Base-by-base conservation (phyloP, 2,329 filamentous ascomycete species). In the Fusarium hainanense region DNA sequence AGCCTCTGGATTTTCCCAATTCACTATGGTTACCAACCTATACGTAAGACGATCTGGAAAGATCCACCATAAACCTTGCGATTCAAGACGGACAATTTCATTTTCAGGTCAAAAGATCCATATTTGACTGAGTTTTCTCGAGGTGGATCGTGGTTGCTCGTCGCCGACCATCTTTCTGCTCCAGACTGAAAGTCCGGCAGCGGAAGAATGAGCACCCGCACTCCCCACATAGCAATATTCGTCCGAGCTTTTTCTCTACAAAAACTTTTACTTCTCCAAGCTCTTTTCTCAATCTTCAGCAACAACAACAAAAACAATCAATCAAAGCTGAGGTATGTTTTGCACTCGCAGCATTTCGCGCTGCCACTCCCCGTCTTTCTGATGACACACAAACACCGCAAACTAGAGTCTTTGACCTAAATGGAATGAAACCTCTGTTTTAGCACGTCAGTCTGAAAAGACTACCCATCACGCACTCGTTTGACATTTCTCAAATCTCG, bases 401-500 rank as follows among this genome's bases (percentile, higher is more conserved):
- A 94, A 94, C 92, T 97, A 97, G 93, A 97, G 93, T 97, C 93
- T 97, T 96, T 96, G 93, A 97, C 90, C 91, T 85, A 80, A 67
- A 79, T 80, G 86, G 89, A 87, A 91, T 95, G 92, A 94, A 94
- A 95, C 90, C 81, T 89, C 81, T 79, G 71, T 74, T 89, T 74
- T 93, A 90, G 88, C 90, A 95, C 92, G 92, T 96, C 93, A 96
- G 93, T 93, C 93, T 96, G 93, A 96, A 86, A 81, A 81, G 78
- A 79, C 71, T 69, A 76, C 55, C 32, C 27, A 71, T 66, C 55
- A 69, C 56, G 60, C 69, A 60, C 54, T 63, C 54, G 63, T 42
- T 69, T 56, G 64, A 58, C 48, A 54, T 58, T 54, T 56, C 9
- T 49, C 47, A 49, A 49, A 37, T 49, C 52, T 47, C 44, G 54